phyloP scores from a whole-genome alignment of 257 asterid genomes.

The Ophiorrhiza pumila region DNA sequence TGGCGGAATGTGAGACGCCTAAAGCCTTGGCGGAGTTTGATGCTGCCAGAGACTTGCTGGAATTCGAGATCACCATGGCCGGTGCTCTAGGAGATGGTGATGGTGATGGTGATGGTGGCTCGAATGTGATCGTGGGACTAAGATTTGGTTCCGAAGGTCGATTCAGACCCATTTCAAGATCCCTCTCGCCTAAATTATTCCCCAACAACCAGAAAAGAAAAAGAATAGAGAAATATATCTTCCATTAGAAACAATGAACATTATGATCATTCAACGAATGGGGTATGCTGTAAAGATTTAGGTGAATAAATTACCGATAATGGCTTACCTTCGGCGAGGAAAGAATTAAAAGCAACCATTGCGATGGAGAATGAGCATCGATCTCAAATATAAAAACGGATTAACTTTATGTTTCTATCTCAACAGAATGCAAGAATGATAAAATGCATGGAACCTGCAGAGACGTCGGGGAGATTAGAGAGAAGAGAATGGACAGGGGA shows the following conservation, averaged over 20 bases:
- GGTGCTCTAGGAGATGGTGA: slow-evolving; percentile 61
- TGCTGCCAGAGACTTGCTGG: slow-evolving; percentile 30
- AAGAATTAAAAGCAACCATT: neutral
- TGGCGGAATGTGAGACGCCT: slow-evolving; percentile 47
- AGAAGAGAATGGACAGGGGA: slow-evolving; percentile 21
- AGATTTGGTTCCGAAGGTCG: slow-evolving; percentile 3
- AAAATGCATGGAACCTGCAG: neutral
- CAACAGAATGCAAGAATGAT: neutral
- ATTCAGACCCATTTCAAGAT: slow-evolving; percentile 41
- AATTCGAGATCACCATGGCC: slow-evolving; percentile 50
- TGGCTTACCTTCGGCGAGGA: slow-evolving; percentile 10
- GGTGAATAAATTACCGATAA: neutral
- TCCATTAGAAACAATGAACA: neutral
- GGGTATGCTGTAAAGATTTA: neutral
- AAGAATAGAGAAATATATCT: too few relatives aligned
- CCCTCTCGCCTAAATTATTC: slow-evolving; percentile 37
- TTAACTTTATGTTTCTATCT: neutral
- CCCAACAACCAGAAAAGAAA: neutral
- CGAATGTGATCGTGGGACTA: neutral
- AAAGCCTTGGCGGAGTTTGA: slow-evolving; percentile 51
- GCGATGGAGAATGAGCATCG: neutral
- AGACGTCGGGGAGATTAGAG: neutral
- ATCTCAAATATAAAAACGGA: neutral
- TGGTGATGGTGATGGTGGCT: slow-evolving; percentile 32
- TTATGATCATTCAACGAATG: neutral